Evolutionary conservation across 495 filamentous ascomycete genomes (phyloP).

Genomic region (Parathielavia hyrcaniae): DNA sequence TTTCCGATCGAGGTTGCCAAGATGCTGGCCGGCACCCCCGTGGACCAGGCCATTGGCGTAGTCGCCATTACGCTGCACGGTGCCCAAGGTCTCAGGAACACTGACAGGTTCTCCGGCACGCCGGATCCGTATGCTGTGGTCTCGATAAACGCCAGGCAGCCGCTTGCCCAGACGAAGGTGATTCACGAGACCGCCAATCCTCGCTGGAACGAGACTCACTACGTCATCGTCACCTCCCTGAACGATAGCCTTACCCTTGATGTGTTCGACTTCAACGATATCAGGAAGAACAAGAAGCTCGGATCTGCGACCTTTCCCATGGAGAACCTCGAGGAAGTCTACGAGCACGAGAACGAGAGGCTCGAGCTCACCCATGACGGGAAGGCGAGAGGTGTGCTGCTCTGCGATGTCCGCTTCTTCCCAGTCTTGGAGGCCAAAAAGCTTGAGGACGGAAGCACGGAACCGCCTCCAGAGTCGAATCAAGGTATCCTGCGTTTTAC

Average conservation of each 20-base stretch:
- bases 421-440: constrained; percentile 71
- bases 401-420: constrained; percentile 88
- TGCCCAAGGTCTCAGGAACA: constrained; percentile 86
- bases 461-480: constrained; percentile 78
- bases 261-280: constrained; percentile 90
- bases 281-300: constrained; percentile 92
- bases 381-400: constrained; percentile 70
- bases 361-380: constrained; percentile 81
- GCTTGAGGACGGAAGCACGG: constrained; percentile 66
- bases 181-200: constrained; percentile 79
- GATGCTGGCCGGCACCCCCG: constrained; percentile 89
- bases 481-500: constrained; percentile 91
- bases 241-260: constrained; percentile 77
- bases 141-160: constrained; percentile 74
- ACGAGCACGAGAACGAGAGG: constrained; percentile 73
- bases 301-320: constrained; percentile 77
- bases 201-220: constrained; percentile 92
- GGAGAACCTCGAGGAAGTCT: constrained; percentile 68
- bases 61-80: constrained; percentile 86
- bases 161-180: constrained; percentile 83
- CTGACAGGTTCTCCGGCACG: constrained; percentile 87
- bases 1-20: constrained; percentile 99
- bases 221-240: constrained; percentile 85
- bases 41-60: constrained; percentile 94
- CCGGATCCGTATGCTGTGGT: constrained; percentile 86